phyloP scores from a whole-genome alignment of 257 asterid species.

The Oldenlandia corymbosa region DNA sequence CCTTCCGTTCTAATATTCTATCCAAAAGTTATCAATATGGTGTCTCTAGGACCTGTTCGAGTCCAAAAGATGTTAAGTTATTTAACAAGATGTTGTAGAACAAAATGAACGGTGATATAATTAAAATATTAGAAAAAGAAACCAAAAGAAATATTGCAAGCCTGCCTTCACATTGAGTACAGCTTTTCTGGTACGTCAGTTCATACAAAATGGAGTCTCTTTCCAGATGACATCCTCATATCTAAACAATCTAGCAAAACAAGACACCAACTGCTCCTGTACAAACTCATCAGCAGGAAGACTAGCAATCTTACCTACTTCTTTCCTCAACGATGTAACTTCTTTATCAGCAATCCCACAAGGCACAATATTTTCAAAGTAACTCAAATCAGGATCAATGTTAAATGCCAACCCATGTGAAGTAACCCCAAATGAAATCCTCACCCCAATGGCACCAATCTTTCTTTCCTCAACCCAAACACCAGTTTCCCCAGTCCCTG shows the following conservation, averaged over 20 bases:
- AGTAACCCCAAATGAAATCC: constrained; percentile 60
- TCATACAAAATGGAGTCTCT: constrained; percentile 19
- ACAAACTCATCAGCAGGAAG: constrained; percentile 59
- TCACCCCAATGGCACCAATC: constrained; percentile 67
- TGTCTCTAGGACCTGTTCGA: too few relatives aligned
- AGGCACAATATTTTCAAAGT: constrained; percentile 68
- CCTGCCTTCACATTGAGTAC: too few relatives aligned
- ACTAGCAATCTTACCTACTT: constrained; percentile 29
- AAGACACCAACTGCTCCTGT: constrained; percentile 43
- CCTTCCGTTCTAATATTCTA: too few relatives aligned
- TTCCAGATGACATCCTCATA: constrained; percentile 34
- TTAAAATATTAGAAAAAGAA: too few relatives aligned
- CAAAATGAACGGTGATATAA: too few relatives aligned
- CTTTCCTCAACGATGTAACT: constrained; percentile 58
- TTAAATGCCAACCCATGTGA: constrained; percentile 76
- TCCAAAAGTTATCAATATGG: too few relatives aligned
- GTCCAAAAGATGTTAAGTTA: too few relatives aligned
- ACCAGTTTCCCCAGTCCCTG: constrained; percentile 60
- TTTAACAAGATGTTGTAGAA: too few relatives aligned
- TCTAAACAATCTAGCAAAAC: constrained; percentile 46
- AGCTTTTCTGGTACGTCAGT: too few relatives aligned
- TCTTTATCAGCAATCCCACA: constrained; percentile 71
- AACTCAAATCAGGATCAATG: constrained; percentile 57
- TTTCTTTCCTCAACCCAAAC: constrained; percentile 67
- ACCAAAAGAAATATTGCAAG: too few relatives aligned